Base-by-base conservation (phyloP, 495 filamentous ascomycete genomes). In the Penicillium angulare region DNA sequence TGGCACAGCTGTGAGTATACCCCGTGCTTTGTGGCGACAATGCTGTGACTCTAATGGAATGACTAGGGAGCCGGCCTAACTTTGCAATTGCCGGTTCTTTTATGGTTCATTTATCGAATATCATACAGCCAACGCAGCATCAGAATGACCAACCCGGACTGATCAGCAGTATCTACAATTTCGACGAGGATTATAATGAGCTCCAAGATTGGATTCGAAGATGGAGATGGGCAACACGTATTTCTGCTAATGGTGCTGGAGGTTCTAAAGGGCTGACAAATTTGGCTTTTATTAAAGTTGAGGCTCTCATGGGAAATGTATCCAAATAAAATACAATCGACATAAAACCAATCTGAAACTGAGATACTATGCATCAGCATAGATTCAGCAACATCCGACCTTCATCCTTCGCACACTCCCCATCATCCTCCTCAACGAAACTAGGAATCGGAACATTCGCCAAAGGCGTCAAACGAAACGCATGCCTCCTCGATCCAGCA, bases 361-460 rank as follows among this genome's bases (percentile, higher is more conserved):
- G 17, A n/a, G 29, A 47, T 7, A 12, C 1, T 26, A n/a, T 5
- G n/a, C n/a, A n/a, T 18, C 10, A 47, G 21, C 44, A 47, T 5
- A 47, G 44, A 38, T 47, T 47, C 6, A 47, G 29, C 31, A 47
- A 35, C 44, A 47, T 36, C 32, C 44, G 12, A 5, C 31, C 44
- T 16, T 47, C 44, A 47, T 47, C 44, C 32, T 47, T 47, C 3
- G 44, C 44, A 47, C 44, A 47, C 9, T 47, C 44, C 33, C 44
- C 44, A 36, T 47, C 44, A 26, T 47, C 44, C 12, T 47, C 44
- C 18, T 47, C 44, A 23, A 47, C 20, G 10, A 47, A 24, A 26
- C 44, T 47, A 7, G 44, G 44, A 47, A 47, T 47, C 10, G 44
- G 44, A 13, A 47, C 44, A 47, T 47, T 47, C 12, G 44, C 44